Evolutionary conservation across 768 basidiomycete species (phyloP).

Genomic region (Boletus sp.): DNA sequence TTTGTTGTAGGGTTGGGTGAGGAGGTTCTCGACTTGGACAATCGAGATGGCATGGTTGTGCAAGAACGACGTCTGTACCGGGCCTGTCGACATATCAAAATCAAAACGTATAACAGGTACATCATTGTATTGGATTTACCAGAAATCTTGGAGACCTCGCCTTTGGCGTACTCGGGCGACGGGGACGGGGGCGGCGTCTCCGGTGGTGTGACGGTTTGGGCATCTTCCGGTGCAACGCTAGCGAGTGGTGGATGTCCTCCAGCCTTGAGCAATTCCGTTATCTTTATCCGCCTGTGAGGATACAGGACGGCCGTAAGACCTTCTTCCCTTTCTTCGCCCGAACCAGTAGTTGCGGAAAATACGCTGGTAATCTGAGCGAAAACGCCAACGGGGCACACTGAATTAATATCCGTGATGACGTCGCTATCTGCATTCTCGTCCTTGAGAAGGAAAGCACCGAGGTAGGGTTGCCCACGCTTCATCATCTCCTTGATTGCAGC

Average conservation of each 20-base stretch:
- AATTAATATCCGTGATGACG: slow-evolving; percentile 81
- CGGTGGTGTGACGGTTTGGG: slow-evolving; percentile 46
- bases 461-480: slow-evolving; percentile 93
- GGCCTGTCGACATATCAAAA: slow-evolving; percentile 35
- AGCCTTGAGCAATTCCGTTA: slow-evolving; percentile 80
- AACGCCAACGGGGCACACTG: slow-evolving; percentile 90
- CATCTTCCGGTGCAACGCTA: slow-evolving; percentile 36
- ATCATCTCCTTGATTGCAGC: slow-evolving; percentile 95
- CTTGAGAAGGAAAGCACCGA: slow-evolving; percentile 95
- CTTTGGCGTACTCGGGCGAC: slow-evolving; percentile 16
- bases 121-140: slow-evolving; percentile 10
- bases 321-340: slow-evolving; percentile 71
- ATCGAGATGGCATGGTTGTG: slow-evolving; percentile 81
- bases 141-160: slow-evolving; percentile 23
- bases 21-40: slow-evolving; percentile 82
- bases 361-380: slow-evolving; percentile 97
- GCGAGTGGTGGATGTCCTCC: slow-evolving; percentile 41
- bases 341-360: slow-evolving; percentile 57
- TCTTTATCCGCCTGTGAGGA: slow-evolving; percentile 86
- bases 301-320: slow-evolving; percentile 94
- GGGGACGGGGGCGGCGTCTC: slow-evolving; percentile 34
- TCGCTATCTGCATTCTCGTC: slow-evolving; percentile 92
- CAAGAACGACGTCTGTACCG: slow-evolving; percentile 81
- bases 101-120: not conserved
- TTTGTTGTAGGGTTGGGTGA: slow-evolving; percentile 80